Base-by-base conservation (phyloP, 495 filamentous ascomycete species). In the Hypoxylon fragiforme region DNA sequence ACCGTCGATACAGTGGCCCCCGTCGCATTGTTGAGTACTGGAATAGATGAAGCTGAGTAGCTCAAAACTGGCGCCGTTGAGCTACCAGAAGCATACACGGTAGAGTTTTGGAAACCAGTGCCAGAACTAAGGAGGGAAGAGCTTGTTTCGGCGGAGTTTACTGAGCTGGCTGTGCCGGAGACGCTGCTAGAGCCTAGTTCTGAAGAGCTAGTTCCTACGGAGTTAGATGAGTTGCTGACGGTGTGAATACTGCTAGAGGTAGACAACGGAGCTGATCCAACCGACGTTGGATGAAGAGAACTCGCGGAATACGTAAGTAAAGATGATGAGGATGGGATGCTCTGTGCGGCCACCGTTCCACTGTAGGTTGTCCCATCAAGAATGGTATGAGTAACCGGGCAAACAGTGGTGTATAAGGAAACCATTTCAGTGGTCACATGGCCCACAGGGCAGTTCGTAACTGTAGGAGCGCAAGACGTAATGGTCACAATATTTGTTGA, bases 1-100 rank as follows among this genome's bases (percentile, higher is more conserved):
- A 85, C 71, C 34, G 84, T 85, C 7, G 82, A 85, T 19, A 78
- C 81, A 43, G 81, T 84, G 22, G 70, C 73, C 30, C 69, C 24
- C 26, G 45, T 44, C 3, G 30, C 39, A 15, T 48, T 45, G 38
- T 40, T 79, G 11, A 70, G 60, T 0, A 75, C 69, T 12, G 63
- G 63, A 21, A 72, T 74, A 1, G 75, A 78, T 16, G 72, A 56
- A 14, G 38, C 50, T 6, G 49, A 18, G 35, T 46, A 43, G 43
- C 39, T 43, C 32, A 4, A 9, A 28, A 28, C 24, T 45, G 19
- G 44, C 30, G 15, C 28, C 18, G 32, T 53, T 9, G 14, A 1
- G 12, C 40, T 41, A n/a, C 16, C 30, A n/a, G 40, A 21, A 6
- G 36, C 11, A 35, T 50, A 41, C 3, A 21, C 24, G 1, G 63